Conservation (phyloP, 306 rosid species). For the Gastrolobium villosum region DNA sequence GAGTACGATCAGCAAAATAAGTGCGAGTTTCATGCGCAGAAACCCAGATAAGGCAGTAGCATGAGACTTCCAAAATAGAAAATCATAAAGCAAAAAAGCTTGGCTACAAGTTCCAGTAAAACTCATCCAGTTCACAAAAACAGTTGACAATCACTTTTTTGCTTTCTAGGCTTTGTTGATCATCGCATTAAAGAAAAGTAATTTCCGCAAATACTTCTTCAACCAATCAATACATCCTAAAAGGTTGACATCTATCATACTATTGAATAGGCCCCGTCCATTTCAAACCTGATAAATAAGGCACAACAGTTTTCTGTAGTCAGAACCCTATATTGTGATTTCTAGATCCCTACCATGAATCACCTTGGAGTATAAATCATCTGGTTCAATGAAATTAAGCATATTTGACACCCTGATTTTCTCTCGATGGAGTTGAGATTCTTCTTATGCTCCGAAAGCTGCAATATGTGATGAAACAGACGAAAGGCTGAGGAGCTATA, state of each 20-base stretch:
- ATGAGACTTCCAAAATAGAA: not conserved
- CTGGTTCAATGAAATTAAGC: conserved; percentile 38
- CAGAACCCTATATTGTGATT: conserved; percentile 36
- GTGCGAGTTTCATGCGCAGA: conserved; percentile 1
- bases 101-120: not conserved
- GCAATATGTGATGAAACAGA: conserved; percentile 32
- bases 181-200: not conserved
- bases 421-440: conserved; percentile 26
- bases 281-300: conserved; percentile 24
- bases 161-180: conserved; percentile 7
- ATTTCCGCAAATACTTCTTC: conserved; percentile 14
- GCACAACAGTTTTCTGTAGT: conserved; percentile 40
- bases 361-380: conserved; percentile 42
- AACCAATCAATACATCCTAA: conserved; percentile 31
- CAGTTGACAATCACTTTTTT: conserved; percentile 1
- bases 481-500: conserved; percentile 9
- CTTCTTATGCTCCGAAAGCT: conserved; percentile 37
- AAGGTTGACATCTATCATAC: conserved; percentile 28
- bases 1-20: not conserved
- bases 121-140: not conserved
- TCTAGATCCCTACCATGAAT: conserved; percentile 37
- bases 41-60: not conserved
- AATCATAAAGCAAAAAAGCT: not conserved
- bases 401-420: conserved; percentile 33
- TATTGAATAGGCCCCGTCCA: conserved; percentile 11